Percentiles rank a stretch among this genome's conserved stretches.
phyloP scores from a whole-genome alignment of 306 rosid genomes.

The Quercus agrifolia region DNA sequence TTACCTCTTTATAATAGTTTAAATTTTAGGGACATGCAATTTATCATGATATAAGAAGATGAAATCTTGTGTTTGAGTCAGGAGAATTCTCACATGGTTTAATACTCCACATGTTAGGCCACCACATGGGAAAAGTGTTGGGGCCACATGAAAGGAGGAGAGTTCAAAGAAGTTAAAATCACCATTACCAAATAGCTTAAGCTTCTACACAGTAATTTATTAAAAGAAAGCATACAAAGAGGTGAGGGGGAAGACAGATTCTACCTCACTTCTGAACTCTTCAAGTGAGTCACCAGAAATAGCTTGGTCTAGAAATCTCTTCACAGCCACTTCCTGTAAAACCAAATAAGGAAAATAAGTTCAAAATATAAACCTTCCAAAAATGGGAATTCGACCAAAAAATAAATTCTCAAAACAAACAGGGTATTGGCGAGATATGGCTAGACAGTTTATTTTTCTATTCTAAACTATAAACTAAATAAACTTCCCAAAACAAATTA shows the following conservation, averaged over 20 bases:
- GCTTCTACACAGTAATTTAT: background rate
- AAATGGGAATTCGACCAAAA: constrained; percentile 15
- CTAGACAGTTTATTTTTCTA: background rate
- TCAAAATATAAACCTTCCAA: constrained; percentile 12
- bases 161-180: too few species aligned
- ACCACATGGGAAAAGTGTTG: background rate
- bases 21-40: background rate
- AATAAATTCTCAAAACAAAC: background rate
- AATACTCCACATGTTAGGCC: background rate
- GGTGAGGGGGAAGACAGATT: background rate
- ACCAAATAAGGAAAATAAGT: constrained; percentile 19
- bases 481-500: background rate
- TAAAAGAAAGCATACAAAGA: background rate
- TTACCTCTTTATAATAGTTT: background rate
- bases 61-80: background rate
- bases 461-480: background rate
- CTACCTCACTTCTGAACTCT: constrained; percentile 93
- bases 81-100: background rate
- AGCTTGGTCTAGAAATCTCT: constrained; percentile 87
- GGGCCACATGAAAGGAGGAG: background rate
- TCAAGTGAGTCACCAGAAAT: constrained; percentile 86
- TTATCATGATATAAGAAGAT: background rate
- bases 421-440: background rate
- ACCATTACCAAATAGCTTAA: background rate
- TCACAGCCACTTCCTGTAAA: constrained; percentile 89